Base-by-base conservation (phyloP, 2,329 filamentous ascomycete species). In the Aspergillus neotritici region DNA sequence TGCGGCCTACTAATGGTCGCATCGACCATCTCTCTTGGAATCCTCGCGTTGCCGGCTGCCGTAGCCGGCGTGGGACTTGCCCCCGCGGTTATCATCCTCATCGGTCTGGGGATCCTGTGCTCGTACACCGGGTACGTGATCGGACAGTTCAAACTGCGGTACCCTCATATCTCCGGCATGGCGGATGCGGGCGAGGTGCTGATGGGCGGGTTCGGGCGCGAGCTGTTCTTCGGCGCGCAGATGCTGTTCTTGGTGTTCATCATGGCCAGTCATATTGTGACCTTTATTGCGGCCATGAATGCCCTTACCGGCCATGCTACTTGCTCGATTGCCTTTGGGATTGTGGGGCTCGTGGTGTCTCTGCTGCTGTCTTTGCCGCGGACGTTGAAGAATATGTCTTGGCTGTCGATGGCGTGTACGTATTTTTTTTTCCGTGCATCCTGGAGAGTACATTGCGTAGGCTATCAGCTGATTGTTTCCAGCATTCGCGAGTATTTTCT, bases 181-280 rank as follows among this genome's bases (percentile, higher is more conserved):
- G 80, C 82, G 15, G 84, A 87, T 54, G 83, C 80, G 11, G 83
- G 81, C 2, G 69, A 75, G 34, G 69, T 86, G 37, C 68, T 87
- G 37, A 71, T 73, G 46, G 84, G 84, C 7, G 68, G 65, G 13
- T 67, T 77, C 31, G 82, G 80, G 1, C 77, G 80, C 48, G 79
- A 84, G 59, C 51, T 87, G 28, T 68, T 85, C 34, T 81, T 80
- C 16, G 64, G 70, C 50, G 80, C 77, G 49, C 82, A 84, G 53
- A 67, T 76, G 9, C 63, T 86, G 13, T 79, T 86, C 62, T 69
- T 87, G 31, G 66, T 83, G 43, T 85, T 87, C 65, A 76, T 85
- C 53, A 81, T 84, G 64, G 81, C 77, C 29, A 84, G 82, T n/a
- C 85, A 88, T 65, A 72, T 84, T 39, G 68, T 87, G 48, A 85